Evolutionary conservation across 805 yeast species (phyloP), one percentile per base, ranked within the genome.

Genomic region (Candida sphagnicola): DNA sequence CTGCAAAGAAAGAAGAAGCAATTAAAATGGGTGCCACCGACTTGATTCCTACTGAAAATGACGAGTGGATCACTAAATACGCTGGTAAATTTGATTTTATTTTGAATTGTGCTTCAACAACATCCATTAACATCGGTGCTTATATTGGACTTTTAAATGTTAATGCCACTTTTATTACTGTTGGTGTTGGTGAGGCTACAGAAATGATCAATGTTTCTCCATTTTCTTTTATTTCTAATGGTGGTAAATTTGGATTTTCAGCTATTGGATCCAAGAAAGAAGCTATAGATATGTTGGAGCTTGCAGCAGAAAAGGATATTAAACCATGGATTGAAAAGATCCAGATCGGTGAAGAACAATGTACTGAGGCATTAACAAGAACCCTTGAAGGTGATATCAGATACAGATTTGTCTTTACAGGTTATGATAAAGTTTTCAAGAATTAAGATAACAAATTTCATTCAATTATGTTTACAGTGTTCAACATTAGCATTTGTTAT

Each of bases 381-480:
- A 57, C 62, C 39, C 50, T 59, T 31, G 42, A 57, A 18, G 60
- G 62, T 37, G 66, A 60, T 23, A 68, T 66, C 37, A 57, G 62
- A 39, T 70, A 66, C 57, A 74, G 88, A 65, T 78, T 76, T 53
- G 81, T 80, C 6, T 62, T 82, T 45, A 72, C 75, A 37, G 77
- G 75, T 15, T 78, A 63, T 57, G 75, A 78, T 48, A 62, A 74
- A 53, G 70, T 66, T 4, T 72, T 72, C 49, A 6, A 17, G 5
- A 30, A 30, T 6, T 21, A 21, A 21, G n/a, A n/a, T n/a, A n/a
- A n/a, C n/a, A n/a, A n/a, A n/a, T n/a, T n/a, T n/a, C n/a, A n/a
- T n/a, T n/a, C n/a, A n/a, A n/a, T n/a, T n/a, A n/a, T n/a, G n/a
- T n/a, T n/a, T n/a, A n/a, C n/a, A n/a, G n/a, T n/a, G n/a, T n/a